A percentile compares a stretch with the other conserved stretches of the same genome.
Conservation (phyloP, 176 grass and related monocot species). For the Eremochloa ophiuroides region DNA sequence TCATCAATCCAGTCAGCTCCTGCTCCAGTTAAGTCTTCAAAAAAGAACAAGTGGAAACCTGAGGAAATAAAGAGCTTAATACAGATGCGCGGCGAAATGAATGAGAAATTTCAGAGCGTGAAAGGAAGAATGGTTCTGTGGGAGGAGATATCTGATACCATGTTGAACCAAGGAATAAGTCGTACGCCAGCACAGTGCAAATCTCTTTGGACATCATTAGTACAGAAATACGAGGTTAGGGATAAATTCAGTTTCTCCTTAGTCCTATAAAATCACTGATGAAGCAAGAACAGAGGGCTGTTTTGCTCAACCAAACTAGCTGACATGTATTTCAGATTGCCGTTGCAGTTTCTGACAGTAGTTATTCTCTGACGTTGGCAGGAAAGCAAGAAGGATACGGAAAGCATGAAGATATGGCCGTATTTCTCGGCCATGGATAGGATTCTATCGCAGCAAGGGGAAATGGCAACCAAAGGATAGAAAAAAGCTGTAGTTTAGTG, state of each 20-base stretch:
- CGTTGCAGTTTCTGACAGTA: neutral
- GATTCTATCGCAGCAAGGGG: conserved; percentile 54
- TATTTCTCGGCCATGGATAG: conserved; percentile 68
- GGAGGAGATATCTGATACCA: conserved; percentile 73
- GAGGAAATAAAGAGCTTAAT: conserved; percentile 87
- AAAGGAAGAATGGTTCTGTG: conserved; percentile 97
- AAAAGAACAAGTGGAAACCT: conserved; percentile 89
- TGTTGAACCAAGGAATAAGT: conserved; percentile 68
- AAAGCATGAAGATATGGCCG: conserved; percentile 63
- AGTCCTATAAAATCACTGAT: neutral
- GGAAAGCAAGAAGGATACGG: conserved; percentile 74
- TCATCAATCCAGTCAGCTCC: conserved; percentile 18
- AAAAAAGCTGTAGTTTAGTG: conserved; percentile 5
- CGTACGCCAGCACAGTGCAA: conserved; percentile 83
- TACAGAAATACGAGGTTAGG: conserved; percentile 94
- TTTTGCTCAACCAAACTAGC: neutral
- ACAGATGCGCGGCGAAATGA: conserved; percentile 65
- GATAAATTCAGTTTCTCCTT: neutral
- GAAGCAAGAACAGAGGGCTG: too few relatives aligned
- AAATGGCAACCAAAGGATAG: conserved; percentile 56
- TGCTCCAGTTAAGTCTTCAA: conserved; percentile 53
- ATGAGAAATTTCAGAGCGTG: conserved; percentile 70
- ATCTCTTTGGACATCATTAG: conserved; percentile 87
- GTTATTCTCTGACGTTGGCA: conserved; percentile 29
- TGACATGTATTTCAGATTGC: neutral